Evolutionary conservation across 2,329 filamentous ascomycete genomes (phyloP).

Genomic region (Atkinsonella texensis): DNA sequence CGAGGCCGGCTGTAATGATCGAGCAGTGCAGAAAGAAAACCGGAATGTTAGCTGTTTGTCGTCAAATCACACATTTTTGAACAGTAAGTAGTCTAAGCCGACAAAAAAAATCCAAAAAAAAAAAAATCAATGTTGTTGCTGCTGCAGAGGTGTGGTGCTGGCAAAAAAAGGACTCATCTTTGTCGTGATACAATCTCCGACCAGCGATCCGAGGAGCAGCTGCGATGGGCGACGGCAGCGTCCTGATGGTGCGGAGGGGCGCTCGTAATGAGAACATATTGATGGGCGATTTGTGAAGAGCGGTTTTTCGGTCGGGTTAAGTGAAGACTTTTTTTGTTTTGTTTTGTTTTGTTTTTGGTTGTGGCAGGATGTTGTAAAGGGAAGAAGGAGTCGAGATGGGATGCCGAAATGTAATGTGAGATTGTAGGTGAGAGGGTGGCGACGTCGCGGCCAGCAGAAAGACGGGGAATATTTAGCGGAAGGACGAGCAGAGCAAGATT

Average conservation of each 20-base stretch:
- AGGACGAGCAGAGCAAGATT: no score
- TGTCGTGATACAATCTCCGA: constrained; percentile 36
- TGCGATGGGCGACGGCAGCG: constrained; percentile 8
- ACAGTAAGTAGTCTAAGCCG: no score
- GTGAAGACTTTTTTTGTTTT: neutral
- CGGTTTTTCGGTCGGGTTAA: neutral
- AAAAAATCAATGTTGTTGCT: neutral
- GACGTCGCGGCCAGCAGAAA: neutral
- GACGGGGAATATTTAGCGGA: neutral
- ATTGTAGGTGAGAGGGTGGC: constrained; percentile 4
- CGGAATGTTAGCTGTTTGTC: constrained; percentile 5
- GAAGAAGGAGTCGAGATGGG: neutral
- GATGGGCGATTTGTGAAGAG: neutral
- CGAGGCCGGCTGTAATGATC: constrained; percentile 41
- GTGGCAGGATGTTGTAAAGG: neutral
- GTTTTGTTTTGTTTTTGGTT: neutral
- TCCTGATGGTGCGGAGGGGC: constrained; percentile 8
- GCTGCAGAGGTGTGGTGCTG: neutral
- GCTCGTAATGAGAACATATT: constrained; percentile 10
- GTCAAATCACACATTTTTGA: neutral
- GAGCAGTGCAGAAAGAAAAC: constrained; percentile 16
- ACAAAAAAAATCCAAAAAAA: neutral
- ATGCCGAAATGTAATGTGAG: constrained; percentile 1
- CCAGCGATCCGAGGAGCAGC: constrained; percentile 20
- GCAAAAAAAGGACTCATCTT: constrained; percentile 17